Conservation (phyloP, 495 filamentous ascomycete genomes). For the Parachaetomium inaequale region DNA sequence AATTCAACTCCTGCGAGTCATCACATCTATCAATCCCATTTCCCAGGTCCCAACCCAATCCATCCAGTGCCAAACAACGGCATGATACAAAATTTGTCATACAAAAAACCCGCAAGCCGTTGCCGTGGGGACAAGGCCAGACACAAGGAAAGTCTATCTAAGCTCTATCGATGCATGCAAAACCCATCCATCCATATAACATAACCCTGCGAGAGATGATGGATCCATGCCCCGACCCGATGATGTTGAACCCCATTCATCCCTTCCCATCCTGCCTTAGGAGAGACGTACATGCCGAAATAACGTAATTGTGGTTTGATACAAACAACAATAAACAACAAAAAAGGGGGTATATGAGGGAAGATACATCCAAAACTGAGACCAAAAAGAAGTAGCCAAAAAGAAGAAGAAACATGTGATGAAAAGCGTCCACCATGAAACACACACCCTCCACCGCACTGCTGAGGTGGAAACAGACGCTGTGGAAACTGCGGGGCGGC, state of each 20-base stretch:
- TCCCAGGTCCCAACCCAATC: not conserved
- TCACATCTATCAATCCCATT: conserved; percentile 1
- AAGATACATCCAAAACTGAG: not conserved
- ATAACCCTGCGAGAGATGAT: not conserved
- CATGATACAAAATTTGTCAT: conserved; percentile 10
- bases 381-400: not conserved
- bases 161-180: conserved; percentile 12
- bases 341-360: conserved; percentile 13
- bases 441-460: not conserved
- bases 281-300: conserved; percentile 10
- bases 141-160: conserved; percentile 6
- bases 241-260: not conserved
- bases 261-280: not conserved
- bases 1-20: conserved; percentile 8
- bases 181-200: not conserved
- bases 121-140: conserved; percentile 9
- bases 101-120: conserved; percentile 12
- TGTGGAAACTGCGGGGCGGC: not conserved
- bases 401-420: not conserved
- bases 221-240: not conserved
- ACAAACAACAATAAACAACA: conserved; percentile 5
- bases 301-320: conserved; percentile 2
- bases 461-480: not conserved
- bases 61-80: conserved; percentile 5
- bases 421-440: not conserved